Evolutionary conservation across 2,329 filamentous ascomycete species (phyloP).

Genomic region (Furcasterigmium furcatum): DNA sequence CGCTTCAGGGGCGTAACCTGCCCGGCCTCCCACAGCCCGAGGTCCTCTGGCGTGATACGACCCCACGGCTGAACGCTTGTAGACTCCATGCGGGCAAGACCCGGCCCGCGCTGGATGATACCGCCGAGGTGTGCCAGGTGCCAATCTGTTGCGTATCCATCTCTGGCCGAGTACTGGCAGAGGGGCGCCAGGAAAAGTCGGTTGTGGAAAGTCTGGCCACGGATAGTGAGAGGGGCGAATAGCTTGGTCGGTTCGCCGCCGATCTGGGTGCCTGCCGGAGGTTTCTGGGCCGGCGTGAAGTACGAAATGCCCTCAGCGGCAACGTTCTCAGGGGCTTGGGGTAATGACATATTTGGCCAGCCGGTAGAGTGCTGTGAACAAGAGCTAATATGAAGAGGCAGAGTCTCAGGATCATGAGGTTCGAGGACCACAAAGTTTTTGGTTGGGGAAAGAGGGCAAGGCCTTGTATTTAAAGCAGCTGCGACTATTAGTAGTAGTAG

Average conservation of each 20-base stretch:
- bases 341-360: too few species aligned
- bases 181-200: constrained; percentile 43
- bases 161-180: constrained; percentile 41
- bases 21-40: constrained; percentile 65
- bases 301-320: constrained; percentile 19
- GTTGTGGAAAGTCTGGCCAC: constrained; percentile 39
- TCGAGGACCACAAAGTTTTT: too few species aligned
- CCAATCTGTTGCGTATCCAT: constrained; percentile 66
- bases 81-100: constrained; percentile 58
- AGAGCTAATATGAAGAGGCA: too few species aligned
- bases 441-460: too few species aligned
- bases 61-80: constrained; percentile 62
- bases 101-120: constrained; percentile 65
- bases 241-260: constrained; percentile 42
- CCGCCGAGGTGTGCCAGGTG: constrained; percentile 71
- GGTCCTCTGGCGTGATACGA: constrained; percentile 66
- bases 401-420: too few species aligned
- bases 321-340: too few species aligned
- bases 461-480: too few species aligned
- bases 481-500: too few species aligned
- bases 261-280: constrained; percentile 39
- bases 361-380: too few species aligned
- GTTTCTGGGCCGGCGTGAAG: constrained; percentile 43
- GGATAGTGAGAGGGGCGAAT: constrained; percentile 42
- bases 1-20: constrained; percentile 57